Percentiles rank a stretch among this genome's conserved stretches.
These are phyloP conservation scores for Schrenkiella parvula DNA, from an alignment of 345 rosid species.

Conservation along the genomic window DNA sequence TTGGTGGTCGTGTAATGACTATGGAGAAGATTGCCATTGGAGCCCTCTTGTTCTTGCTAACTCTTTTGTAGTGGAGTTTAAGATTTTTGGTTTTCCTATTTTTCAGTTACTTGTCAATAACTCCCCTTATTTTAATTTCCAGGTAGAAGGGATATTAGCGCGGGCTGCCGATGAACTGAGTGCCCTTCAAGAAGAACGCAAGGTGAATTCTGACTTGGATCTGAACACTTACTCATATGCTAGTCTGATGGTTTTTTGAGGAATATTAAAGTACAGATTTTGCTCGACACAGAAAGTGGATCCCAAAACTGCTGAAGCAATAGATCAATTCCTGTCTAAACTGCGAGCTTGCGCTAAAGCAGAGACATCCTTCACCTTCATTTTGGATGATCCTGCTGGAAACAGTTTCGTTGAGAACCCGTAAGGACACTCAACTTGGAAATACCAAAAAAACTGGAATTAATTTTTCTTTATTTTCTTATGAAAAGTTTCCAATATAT, in stretches of 20 bases:
- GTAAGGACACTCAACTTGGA: constrained; percentile 43
- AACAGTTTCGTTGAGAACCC: constrained; percentile 94
- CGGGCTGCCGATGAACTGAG: constrained; percentile 78
- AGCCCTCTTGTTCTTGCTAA: background rate
- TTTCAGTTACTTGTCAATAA: background rate
- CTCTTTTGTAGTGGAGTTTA: background rate
- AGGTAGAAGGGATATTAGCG: constrained; percentile 81
- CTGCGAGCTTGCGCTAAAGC: constrained; percentile 73
- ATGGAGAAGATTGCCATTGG: background rate
- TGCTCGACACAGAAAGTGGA: constrained; percentile 60
- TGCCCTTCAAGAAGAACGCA: constrained; percentile 92
- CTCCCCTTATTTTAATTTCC: background rate
- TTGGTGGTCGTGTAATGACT: background rate
- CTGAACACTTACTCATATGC: background rate
- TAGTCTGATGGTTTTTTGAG: background rate
- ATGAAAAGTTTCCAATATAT: background rate
- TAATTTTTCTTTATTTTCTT: background rate
- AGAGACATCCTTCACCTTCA: constrained; percentile 56
- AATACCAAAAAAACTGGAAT: background rate
- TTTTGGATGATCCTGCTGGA: constrained; percentile 91
- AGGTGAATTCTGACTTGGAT: constrained; percentile 34
- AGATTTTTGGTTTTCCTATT: too few species aligned
- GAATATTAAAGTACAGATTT: background rate
- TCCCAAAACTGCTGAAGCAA: constrained; percentile 82
- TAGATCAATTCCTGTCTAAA: constrained; percentile 71